A percentile compares a stretch with the other conserved stretches of the same genome.
These are phyloP conservation scores for Xerocomus potaroensis DNA, from an alignment of 768 basidiomycete species.

Conservation along the genomic window DNA sequence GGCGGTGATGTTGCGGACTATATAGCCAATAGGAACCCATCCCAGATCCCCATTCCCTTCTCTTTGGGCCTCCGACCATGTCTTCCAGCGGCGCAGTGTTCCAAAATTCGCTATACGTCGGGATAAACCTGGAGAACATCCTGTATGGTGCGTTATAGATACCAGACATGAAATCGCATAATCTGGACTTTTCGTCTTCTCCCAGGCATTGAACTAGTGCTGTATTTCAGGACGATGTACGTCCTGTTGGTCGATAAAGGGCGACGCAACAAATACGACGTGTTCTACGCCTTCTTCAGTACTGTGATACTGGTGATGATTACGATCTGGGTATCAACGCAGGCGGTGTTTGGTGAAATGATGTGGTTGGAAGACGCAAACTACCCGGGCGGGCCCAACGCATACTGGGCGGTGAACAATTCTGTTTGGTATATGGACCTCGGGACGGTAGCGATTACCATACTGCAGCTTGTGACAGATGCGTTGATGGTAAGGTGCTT, in stretches of 20 bases:
- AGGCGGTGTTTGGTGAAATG: constrained; percentile 29
- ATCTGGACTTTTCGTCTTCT: background rate
- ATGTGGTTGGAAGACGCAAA: constrained; percentile 34
- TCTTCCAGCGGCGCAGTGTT: constrained; percentile 19
- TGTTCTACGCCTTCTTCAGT: constrained; percentile 25
- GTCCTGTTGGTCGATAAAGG: constrained; percentile 6
- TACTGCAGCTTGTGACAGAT: constrained; percentile 35
- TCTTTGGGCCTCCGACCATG: constrained; percentile 8
- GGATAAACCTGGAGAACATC: constrained; percentile 23
- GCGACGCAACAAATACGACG: constrained; percentile 5
- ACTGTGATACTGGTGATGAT: constrained; percentile 27
- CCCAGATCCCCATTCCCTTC: background rate
- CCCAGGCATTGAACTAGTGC: constrained; percentile 22
- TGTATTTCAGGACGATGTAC: constrained; percentile 25
- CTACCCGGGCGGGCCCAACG: constrained; percentile 34
- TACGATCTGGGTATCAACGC: constrained; percentile 30
- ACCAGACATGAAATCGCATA: too few species aligned
- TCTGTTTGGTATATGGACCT: constrained; percentile 30
- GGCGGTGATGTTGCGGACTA: background rate
- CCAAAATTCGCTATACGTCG: constrained; percentile 21
- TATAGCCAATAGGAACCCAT: background rate
- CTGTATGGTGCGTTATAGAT: constrained; percentile 18
- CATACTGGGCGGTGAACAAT: constrained; percentile 27
- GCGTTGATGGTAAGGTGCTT: constrained; percentile 33
- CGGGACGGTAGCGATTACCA: constrained; percentile 26